These are phyloP conservation scores for Blastocystis sp. DNA, from an alignment of 352 stramenopile species.

Conservation along the genomic window DNA sequence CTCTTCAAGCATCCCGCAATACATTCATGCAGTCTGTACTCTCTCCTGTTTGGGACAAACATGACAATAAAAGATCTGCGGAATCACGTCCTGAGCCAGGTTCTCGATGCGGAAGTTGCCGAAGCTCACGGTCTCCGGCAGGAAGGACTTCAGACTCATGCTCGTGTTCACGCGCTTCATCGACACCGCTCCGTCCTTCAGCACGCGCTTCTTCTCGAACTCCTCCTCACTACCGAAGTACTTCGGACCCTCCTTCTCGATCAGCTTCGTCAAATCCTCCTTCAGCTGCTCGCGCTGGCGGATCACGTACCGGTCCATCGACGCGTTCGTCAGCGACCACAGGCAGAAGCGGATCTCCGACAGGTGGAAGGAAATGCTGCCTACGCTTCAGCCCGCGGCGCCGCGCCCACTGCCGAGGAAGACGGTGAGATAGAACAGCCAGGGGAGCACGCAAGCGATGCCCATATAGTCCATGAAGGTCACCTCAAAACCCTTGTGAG, in stretches of 20 bases:
- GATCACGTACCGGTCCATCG: constrained; percentile 39
- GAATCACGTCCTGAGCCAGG: constrained; percentile 39
- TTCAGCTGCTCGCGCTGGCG: constrained; percentile 55
- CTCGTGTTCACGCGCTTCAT: constrained; percentile 52
- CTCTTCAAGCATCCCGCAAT: neutral
- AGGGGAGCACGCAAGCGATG: constrained; percentile 37
- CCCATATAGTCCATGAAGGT: constrained; percentile 57
- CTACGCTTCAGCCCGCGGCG: neutral
- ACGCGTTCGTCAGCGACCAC: neutral
- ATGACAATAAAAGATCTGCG: constrained; percentile 45
- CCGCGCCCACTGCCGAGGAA: constrained; percentile 5
- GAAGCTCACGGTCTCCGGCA: constrained; percentile 25
- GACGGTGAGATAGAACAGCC: constrained; percentile 61
- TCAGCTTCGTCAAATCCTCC: constrained; percentile 25
- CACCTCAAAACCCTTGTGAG: neutral
- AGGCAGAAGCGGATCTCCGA: constrained; percentile 24
- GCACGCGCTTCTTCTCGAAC: constrained; percentile 63
- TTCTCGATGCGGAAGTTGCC: constrained; percentile 4
- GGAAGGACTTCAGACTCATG: constrained; percentile 3
- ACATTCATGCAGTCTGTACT: neutral
- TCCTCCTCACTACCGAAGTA: constrained; percentile 46
- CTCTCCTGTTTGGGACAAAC: constrained; percentile 20
- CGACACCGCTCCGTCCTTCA: constrained; percentile 61
- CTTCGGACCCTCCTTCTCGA: constrained; percentile 54
- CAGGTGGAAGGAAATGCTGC: neutral